Evolutionary conservation across 495 filamentous ascomycete species (phyloP), one percentile per base, ranked within the genome.

Genomic region (Lineolata rhizophorae): DNA sequence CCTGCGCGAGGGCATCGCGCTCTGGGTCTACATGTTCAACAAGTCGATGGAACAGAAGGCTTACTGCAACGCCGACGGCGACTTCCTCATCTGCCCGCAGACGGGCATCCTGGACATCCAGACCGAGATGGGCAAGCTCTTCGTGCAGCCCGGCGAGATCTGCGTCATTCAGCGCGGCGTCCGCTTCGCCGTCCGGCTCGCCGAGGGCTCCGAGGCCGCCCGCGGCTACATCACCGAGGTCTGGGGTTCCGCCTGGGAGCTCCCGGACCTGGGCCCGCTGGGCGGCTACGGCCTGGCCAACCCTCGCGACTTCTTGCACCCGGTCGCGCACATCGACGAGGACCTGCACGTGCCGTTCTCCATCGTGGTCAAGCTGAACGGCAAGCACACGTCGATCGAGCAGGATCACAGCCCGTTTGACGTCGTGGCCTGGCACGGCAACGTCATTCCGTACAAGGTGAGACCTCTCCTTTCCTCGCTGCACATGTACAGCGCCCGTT

Each of bases 381-480:
- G 54, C 2, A 11, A 39, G 18, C 49, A 48, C n/a, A 36, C 46
- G 38, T 48, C 49, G 12, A 53, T 55, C 25, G 44, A 50, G 24
- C 54, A 57, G 30, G 51, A 57, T 34, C 54, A 55, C 32, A 57
- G 47, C 22, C 54, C 52, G 0, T 57, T 52, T 28, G 54, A 57
- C 22, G 28, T 57, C 3, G 48, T 57, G 6, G 54, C 54, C 3
- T 55, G 54, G 54, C 54, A 57, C 40, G 54, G 54, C 1, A 57
- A 57, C 35, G 51, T 53, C n/a, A 48, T 53, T 29, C 55, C 54
- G 5, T 59, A 57, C 30, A 57, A 57, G 43, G n/a, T n/a, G n/a
- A n/a, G n/a, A n/a, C n/a, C n/a, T n/a, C n/a, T n/a, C n/a, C n/a
- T n/a, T n/a, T n/a, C n/a, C n/a, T n/a, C n/a, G n/a, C n/a, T n/a